Conservation (phyloP, 2,329 filamentous ascomycete genomes). For the Elsinoe necatrix region DNA sequence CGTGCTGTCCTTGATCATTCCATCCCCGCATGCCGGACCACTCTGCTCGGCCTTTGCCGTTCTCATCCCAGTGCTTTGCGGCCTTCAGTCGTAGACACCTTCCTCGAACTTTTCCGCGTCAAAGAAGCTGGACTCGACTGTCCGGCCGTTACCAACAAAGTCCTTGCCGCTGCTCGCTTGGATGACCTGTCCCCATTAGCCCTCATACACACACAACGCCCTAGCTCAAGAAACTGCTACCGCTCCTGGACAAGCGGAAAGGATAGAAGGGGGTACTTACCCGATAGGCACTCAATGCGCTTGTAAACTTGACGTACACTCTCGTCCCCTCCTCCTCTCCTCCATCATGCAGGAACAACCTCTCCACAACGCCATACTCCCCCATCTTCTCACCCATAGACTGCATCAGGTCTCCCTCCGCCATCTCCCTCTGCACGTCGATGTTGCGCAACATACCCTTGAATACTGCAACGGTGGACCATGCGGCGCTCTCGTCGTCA, state of each 20-base stretch:
- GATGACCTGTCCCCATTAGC: constrained; percentile 54
- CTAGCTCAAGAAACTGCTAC: not conserved
- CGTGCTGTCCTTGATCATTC: not conserved
- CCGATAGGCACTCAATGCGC: constrained; percentile 71
- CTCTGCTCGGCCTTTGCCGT: not conserved
- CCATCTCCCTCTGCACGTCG: constrained; percentile 70
- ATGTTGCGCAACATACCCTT: constrained; percentile 80
- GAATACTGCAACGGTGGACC: constrained; percentile 68
- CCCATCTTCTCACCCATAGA: constrained; percentile 93
- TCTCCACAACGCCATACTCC: constrained; percentile 41
- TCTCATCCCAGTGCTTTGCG: not conserved
- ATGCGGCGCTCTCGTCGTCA: constrained; percentile 30
- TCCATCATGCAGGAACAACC: constrained; percentile 48
- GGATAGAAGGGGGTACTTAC: constrained; percentile 44
- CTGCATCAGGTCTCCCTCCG: constrained; percentile 63
- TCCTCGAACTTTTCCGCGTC: constrained; percentile 73
- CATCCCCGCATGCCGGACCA: not conserved
- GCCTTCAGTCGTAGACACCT: constrained; percentile 44
- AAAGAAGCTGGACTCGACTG: constrained; percentile 74
- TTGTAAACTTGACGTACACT: constrained; percentile 92
- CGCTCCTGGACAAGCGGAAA: too few species aligned
- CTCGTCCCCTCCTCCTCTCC: constrained; percentile 26
- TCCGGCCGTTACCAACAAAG: constrained; percentile 66
- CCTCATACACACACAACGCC: not conserved
- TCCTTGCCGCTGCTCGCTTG: constrained; percentile 79